Percentiles rank a stretch among this genome's conserved stretches.
Conservation (phyloP, 148 eudicot genomes). For the Euryodendron excelsum region DNA sequence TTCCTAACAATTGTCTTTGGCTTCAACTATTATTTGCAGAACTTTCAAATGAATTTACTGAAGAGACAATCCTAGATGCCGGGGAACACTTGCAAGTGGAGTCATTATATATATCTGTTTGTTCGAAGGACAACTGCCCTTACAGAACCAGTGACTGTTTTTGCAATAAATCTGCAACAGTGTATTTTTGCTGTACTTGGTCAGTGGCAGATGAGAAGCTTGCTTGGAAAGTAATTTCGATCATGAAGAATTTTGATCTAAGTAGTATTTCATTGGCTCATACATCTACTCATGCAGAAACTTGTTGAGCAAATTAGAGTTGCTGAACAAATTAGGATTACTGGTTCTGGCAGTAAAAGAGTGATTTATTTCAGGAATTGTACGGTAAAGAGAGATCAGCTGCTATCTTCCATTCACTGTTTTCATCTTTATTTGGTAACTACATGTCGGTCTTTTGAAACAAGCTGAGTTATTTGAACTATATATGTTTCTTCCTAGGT, state of each 20-base stretch:
- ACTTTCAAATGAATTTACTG: slow-evolving; percentile 27
- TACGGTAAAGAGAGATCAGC: too few relatives aligned
- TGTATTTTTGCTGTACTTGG: slow-evolving; percentile 55
- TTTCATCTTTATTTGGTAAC: too few relatives aligned
- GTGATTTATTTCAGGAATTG: too few relatives aligned
- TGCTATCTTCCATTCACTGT: too few relatives aligned
- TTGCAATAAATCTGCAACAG: slow-evolving; percentile 12
- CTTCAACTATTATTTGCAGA: slow-evolving; percentile 29
- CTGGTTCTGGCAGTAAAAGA: too few relatives aligned
- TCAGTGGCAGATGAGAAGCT: slow-evolving; percentile 42
- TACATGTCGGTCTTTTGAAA: too few relatives aligned
- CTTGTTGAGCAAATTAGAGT: too few relatives aligned
- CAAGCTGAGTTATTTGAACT: too few relatives aligned
- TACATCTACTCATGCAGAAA: too few relatives aligned
- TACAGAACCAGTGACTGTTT: slow-evolving; percentile 23
- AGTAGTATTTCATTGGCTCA: too few relatives aligned
- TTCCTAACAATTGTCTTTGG: slow-evolving; percentile 10
- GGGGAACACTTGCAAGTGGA: slow-evolving; percentile 33
- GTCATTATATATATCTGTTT: slow-evolving; percentile 32
- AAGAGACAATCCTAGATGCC: slow-evolving; percentile 30
- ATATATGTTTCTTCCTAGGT: too few relatives aligned
- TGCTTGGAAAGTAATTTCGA: slow-evolving; percentile 53
- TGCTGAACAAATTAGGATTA: too few relatives aligned
- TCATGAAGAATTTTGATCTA: slow-evolving; percentile 32
- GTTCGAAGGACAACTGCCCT: slow-evolving; percentile 39